These are phyloP conservation scores for Tuber brumale DNA, from an alignment of 495 filamentous ascomycete species.

Conservation along the genomic window DNA sequence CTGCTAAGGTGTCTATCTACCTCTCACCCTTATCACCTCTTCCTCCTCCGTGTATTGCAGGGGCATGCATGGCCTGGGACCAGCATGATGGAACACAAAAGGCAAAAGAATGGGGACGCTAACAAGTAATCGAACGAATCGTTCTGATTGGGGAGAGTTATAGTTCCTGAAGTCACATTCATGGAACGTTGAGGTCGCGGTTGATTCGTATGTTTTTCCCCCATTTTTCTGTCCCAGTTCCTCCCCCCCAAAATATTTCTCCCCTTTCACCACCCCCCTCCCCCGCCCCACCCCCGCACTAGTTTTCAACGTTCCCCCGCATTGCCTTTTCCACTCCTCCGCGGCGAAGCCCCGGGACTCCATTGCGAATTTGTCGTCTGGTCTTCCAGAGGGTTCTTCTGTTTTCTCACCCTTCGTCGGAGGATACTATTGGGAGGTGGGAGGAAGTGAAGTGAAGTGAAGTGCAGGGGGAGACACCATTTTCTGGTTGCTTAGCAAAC, in stretches of 20 bases:
- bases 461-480: not conserved
- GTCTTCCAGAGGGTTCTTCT: not conserved
- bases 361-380: not conserved
- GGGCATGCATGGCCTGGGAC: not conserved
- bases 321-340: not conserved
- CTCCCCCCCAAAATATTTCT: not conserved
- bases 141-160: slow-evolving; percentile 16
- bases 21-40: not conserved
- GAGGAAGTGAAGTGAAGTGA: not conserved
- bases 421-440: slow-evolving; percentile 2
- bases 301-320: not conserved
- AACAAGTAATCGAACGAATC: slow-evolving; percentile 11
- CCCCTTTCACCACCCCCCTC: not conserved
- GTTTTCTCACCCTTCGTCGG: not conserved
- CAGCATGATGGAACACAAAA: not conserved
- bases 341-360: not conserved
- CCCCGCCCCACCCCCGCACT: not conserved
- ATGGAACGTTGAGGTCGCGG: slow-evolving; percentile 40
- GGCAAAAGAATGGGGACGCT: slow-evolving; percentile 10
- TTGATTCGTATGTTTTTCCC: slow-evolving; percentile 38
- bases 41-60: not conserved
- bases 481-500: not conserved
- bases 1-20: slow-evolving; percentile 32
- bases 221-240: slow-evolving; percentile 19
- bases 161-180: slow-evolving; percentile 40